These are phyloP conservation scores for Serendipita vermifera DNA, from an alignment of 768 basidiomycete species.

Conservation along the genomic window DNA sequence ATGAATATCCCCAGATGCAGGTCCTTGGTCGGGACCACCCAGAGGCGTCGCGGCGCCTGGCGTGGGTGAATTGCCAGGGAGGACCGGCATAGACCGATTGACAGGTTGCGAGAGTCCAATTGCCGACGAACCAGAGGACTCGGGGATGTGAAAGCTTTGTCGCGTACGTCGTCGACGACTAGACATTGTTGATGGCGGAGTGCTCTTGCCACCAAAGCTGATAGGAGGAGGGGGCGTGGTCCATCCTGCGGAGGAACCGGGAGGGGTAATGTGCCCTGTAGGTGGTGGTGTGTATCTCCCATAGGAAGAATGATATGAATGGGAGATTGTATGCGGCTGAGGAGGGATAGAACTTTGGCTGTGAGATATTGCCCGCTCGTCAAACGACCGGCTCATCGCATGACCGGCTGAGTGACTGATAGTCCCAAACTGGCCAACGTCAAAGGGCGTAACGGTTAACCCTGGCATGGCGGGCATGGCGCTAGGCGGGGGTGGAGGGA, in stretches of 20 bases:
- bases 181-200: background rate
- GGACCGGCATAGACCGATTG: background rate
- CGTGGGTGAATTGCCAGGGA: background rate
- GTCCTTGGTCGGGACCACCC: background rate
- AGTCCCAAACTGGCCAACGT: background rate
- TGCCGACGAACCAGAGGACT: background rate
- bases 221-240: background rate
- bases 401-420: background rate
- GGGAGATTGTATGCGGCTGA: background rate
- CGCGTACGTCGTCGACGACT: constrained; percentile 2
- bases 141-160: background rate
- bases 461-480: constrained; percentile 1
- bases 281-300: background rate
- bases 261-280: background rate
- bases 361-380: background rate
- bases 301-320: background rate
- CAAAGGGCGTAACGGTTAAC: background rate
- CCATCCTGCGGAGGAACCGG: constrained; percentile 1
- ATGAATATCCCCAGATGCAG: background rate
- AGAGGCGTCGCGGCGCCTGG: background rate
- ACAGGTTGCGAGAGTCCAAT: background rate
- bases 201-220: background rate
- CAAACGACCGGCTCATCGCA: background rate
- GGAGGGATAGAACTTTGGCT: background rate
- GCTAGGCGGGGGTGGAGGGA: background rate